Evolutionary conservation across 768 basidiomycete species (phyloP), one percentile per base, ranked within the genome.

Genomic region (Boletus sensibilis): DNA sequence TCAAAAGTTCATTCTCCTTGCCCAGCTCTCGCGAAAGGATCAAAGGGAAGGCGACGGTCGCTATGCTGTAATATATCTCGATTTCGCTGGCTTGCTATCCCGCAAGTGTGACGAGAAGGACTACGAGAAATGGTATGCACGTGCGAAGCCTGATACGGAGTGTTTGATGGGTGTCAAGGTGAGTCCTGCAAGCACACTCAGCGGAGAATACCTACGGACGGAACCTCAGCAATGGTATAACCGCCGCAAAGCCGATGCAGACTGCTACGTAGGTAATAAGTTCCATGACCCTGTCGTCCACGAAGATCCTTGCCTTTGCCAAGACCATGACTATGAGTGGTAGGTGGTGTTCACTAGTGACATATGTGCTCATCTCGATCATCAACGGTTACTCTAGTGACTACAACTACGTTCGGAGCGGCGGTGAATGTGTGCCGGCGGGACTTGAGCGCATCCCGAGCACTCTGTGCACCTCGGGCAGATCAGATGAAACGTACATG

Each of bases 91-190:
- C 7, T 82, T 87, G 9, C 78, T 83, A 47, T 75, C 82, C 37
- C 80, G 83, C 29, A 81, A 97, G 69, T 99, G 97, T 56, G 70
- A 46, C 0, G 75, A 80, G 0, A 56, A 62, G 9, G 97, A 99
- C 68, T 88, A 91, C 59, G 95, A 98, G 73, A 79, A 71, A 57
- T 98, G 94, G 94, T 89, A 89, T 71, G 95, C 91, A 7, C 77
- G 92, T 38, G 75, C 80, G 16, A 76, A 71, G n/a, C 77, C 74
- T 16, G 80, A 79, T 45, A 78, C 79, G 35, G 82, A 92, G 61
- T 98, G 96, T 71, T 73, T 98, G 23, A 95, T 98, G 92, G 96
- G 96, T 1, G 92, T 91, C 67, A 94, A 90, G 82, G 92, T 91
- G 50, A 47, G 79, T 56, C n/a, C 27, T 44, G 33, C 51, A 45